phyloP scores from a whole-genome alignment of 805 yeast genomes.

The Wickerhamiella australiensis region DNA sequence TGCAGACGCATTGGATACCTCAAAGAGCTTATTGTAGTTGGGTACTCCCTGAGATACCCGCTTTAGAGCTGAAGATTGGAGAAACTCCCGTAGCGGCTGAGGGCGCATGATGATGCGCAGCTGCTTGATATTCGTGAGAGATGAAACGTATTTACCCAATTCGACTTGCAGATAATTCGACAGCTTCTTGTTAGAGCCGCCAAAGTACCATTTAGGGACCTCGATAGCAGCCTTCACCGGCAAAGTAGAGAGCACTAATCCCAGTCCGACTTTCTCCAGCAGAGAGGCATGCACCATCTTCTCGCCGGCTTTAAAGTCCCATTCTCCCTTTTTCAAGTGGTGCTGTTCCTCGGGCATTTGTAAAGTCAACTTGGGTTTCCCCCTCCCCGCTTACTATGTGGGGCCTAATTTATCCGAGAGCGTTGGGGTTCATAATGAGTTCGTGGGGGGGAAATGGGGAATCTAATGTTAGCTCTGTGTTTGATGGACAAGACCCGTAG shows the following conservation, averaged over 20 bases:
- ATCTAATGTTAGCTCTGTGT: too few relatives aligned
- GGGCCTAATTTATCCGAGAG: too few relatives aligned
- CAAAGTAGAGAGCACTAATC: background rate
- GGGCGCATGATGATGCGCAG: conserved; percentile 18
- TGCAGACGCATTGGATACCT: conserved; percentile 24
- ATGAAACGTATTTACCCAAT: conserved; percentile 11
- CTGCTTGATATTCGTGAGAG: conserved; percentile 15
- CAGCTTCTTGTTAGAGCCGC: background rate
- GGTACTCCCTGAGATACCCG: background rate
- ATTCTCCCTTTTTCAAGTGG: conserved; percentile 2
- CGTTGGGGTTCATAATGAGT: too few relatives aligned
- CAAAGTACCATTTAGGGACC: conserved; percentile 5
- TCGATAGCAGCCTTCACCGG: background rate
- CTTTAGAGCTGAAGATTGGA: conserved; percentile 1
- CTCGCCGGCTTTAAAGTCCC: conserved; percentile 8
- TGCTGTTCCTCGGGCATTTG: background rate
- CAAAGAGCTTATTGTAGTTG: conserved; percentile 19
- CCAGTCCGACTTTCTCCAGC: conserved; percentile 5
- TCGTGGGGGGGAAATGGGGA: too few relatives aligned
- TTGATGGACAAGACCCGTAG: background rate
- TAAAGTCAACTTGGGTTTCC: too few relatives aligned
- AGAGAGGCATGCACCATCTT: background rate
- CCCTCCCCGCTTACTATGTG: too few relatives aligned
- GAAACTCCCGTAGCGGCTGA: conserved; percentile 19
- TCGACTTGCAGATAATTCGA: background rate